A percentile compares a stretch with the other conserved stretches of the same genome.
Conservation (phyloP, 2,329 filamentous ascomycete species). For the Fusarium verrucosum region DNA sequence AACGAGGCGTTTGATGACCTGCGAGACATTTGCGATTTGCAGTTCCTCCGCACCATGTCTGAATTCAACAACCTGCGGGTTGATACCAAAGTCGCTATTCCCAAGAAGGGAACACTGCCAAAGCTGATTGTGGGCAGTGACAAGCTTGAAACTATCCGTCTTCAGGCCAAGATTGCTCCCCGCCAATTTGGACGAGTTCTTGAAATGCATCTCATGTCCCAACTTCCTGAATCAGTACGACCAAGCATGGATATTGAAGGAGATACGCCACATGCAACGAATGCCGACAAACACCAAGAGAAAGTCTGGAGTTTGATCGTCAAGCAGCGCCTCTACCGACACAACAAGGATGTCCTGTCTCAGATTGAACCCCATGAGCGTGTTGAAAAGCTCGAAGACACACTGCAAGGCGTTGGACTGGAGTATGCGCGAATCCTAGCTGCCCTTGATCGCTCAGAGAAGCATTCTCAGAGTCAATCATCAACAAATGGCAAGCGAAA, state of each 20-base stretch:
- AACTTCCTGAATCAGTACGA: conserved; percentile 65
- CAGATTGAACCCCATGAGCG: conserved; percentile 75
- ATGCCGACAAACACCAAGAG: conserved; percentile 69
- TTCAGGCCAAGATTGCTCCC: conserved; percentile 74
- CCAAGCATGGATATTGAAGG: conserved; percentile 58
- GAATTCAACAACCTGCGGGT: conserved; percentile 67
- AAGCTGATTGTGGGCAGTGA: conserved; percentile 66
- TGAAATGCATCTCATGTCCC: conserved; percentile 77
- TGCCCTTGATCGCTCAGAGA: conserved; percentile 53
- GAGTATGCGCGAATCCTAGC: conserved; percentile 76
- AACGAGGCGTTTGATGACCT: conserved; percentile 86
- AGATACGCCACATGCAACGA: conserved; percentile 56
- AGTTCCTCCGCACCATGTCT: conserved; percentile 67
- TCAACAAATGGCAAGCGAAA: conserved; percentile 58
- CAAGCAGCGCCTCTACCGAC: conserved; percentile 80
- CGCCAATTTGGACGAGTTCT: conserved; percentile 80
- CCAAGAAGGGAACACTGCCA: conserved; percentile 58
- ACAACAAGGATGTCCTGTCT: conserved; percentile 75
- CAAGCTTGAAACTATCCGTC: conserved; percentile 65
- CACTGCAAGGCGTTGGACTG: conserved; percentile 72
- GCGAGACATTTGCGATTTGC: conserved; percentile 77
- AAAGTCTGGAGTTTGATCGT: conserved; percentile 77
- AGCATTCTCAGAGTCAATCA: conserved; percentile 38
- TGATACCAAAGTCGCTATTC: conserved; percentile 61
- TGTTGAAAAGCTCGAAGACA: conserved; percentile 76